A percentile compares a stretch with the other conserved stretches of the same genome.
These are phyloP conservation scores for Erysimum cheiri DNA, from an alignment of 441 rosid species.

Conservation along the genomic window DNA sequence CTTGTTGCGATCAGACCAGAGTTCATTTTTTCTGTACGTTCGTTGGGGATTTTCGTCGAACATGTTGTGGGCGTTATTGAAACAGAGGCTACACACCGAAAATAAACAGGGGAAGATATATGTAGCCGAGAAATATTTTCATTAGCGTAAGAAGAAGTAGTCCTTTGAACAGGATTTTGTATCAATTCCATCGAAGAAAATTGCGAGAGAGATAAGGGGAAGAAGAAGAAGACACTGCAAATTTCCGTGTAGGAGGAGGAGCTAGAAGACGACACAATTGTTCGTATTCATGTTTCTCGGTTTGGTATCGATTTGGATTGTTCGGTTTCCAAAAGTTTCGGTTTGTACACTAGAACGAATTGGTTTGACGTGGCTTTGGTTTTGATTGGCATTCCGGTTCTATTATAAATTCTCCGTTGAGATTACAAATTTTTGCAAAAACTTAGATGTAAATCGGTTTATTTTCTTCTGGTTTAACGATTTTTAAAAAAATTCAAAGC, in stretches of 20 bases:
- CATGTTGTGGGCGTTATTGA: conserved; percentile 40
- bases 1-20: conserved; percentile 40
- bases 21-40: conserved; percentile 27
- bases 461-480: background rate
- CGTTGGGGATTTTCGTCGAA: conserved; percentile 49
- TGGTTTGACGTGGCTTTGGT: background rate
- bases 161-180: background rate
- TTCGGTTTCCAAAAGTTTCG: background rate
- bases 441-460: background rate
- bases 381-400: background rate
- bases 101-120: background rate
- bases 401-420: too few species aligned
- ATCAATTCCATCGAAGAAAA: conserved; percentile 22
- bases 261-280: conserved; percentile 25
- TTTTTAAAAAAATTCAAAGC: too few species aligned
- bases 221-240: conserved; percentile 5
- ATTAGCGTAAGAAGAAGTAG: conserved; percentile 1
- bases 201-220: background rate
- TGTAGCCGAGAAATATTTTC: background rate
- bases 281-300: conserved; percentile 7
- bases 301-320: conserved; percentile 5
- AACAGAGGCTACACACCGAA: background rate
- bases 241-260: background rate
- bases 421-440: background rate
- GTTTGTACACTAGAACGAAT: background rate